Evolutionary conservation across 2,329 filamentous ascomycete genomes (phyloP).

Genomic region (Alternaria sp.): DNA sequence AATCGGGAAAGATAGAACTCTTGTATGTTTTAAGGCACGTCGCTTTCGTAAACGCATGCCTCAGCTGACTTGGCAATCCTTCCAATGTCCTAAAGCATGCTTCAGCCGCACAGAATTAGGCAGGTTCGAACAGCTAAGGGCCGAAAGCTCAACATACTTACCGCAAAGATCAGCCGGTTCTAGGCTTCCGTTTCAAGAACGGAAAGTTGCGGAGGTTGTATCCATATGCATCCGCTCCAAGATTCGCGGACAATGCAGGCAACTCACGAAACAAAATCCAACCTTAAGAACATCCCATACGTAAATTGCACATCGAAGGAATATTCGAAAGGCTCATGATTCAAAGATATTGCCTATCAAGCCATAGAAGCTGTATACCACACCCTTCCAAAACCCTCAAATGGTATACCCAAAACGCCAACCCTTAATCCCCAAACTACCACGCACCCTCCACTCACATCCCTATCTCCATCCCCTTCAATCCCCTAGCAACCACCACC

Average conservation of each 20-base stretch:
- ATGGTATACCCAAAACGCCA: background rate
- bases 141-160: background rate
- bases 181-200: background rate
- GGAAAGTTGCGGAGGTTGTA: background rate
- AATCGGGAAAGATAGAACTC: background rate
- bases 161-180: background rate
- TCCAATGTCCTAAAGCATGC: background rate
- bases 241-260: background rate
- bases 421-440: no score
- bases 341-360: no score
- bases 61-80: background rate
- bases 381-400: background rate
- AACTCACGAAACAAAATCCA: background rate
- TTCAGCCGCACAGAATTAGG: background rate
- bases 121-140: background rate
- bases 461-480: background rate
- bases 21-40: background rate
- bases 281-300: background rate
- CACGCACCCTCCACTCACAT: background rate
- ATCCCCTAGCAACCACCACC: background rate
- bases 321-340: background rate
- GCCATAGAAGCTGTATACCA: no score
- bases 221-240: background rate
- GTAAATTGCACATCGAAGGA: background rate
- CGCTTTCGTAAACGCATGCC: background rate